Percentiles rank a stretch among this genome's conserved stretches.
phyloP scores from a whole-genome alignment of 257 asterid genomes.

The Cynanchum wilfordii region DNA sequence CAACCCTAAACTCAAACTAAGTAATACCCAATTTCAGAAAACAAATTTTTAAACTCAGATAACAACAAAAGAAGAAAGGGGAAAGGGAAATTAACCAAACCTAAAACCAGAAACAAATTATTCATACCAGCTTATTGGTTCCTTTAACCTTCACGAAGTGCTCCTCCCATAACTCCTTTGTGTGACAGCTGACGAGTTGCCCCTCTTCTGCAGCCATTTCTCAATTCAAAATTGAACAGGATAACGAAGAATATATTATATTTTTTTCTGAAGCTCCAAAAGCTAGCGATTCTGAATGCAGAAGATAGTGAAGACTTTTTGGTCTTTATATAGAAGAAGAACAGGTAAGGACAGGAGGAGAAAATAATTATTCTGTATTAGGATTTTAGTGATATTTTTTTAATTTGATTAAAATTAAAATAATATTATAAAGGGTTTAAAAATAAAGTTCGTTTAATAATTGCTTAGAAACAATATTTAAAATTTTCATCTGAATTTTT shows the following conservation, averaged over 20 bases:
- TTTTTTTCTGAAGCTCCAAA: neutral
- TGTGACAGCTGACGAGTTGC: slow-evolving; percentile 67
- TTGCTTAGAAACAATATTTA: too few relatives aligned
- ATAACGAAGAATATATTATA: neutral
- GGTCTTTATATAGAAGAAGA: neutral
- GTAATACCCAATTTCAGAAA: neutral
- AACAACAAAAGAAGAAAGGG: neutral
- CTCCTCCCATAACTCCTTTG: slow-evolving; percentile 37
- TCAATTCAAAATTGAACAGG: neutral
- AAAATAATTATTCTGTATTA: too few relatives aligned
- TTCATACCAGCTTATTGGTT: slow-evolving; percentile 47
- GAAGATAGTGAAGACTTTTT: neutral
- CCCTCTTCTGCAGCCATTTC: slow-evolving; percentile 63
- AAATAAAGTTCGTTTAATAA: too few relatives aligned
- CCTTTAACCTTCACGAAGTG: slow-evolving; percentile 39
- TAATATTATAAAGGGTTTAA: too few relatives aligned
- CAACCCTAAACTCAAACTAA: neutral
- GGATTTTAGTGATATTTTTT: too few relatives aligned
- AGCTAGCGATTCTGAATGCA: neutral
- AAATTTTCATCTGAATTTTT: too few relatives aligned
- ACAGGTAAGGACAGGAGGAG: too few relatives aligned
- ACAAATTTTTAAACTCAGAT: neutral
- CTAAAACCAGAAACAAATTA: neutral
- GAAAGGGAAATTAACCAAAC: neutral
- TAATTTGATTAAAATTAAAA: too few relatives aligned